Evolutionary conservation across 768 basidiomycete genomes (phyloP).

Genomic region (Calocybe cyanea): DNA sequence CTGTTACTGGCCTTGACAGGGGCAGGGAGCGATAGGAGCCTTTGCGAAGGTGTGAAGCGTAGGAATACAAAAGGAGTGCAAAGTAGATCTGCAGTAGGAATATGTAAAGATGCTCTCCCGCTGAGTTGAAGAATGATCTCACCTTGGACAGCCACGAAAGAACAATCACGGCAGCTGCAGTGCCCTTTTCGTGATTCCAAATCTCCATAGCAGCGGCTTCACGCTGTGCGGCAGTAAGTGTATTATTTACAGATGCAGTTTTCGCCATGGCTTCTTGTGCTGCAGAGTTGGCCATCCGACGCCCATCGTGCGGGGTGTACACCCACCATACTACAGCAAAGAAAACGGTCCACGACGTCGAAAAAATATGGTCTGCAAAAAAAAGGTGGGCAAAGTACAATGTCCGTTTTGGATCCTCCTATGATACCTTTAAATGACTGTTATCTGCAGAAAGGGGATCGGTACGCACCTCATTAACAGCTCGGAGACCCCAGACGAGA

Average conservation of each 20-base stretch:
- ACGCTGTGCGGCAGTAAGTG: conserved; percentile 63
- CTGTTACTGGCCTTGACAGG: conserved; percentile 39
- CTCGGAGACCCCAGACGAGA: conserved; percentile 82
- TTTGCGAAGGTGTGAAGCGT: conserved; percentile 86
- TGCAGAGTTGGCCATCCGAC: conserved; percentile 70
- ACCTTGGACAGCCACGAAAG: conserved; percentile 90
- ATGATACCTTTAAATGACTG: conserved; percentile 19
- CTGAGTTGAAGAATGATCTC: conserved; percentile 18
- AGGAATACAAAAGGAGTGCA: conserved; percentile 86
- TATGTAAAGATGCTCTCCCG: conserved; percentile 1
- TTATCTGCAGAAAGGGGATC: conserved; percentile 6
- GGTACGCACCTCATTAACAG: conserved; percentile 73
- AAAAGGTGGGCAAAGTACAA: conserved; percentile 91
- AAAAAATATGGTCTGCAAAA: conserved; percentile 86
- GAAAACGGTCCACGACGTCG: conserved; percentile 87
- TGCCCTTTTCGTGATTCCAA: conserved; percentile 88
- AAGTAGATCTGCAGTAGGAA: conserved; percentile 76
- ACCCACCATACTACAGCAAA: conserved; percentile 91
- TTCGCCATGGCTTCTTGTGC: conserved; percentile 87
- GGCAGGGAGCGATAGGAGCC: conserved; percentile 87
- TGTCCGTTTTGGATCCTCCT: conserved; percentile 87
- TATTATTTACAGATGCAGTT: conserved; percentile 46
- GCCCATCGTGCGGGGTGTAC: conserved; percentile 89
- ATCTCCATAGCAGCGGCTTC: conserved; percentile 71
- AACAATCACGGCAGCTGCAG: conserved; percentile 72